phyloP scores from a whole-genome alignment of 345 rosid species.

The Stellera chamaejasme region DNA sequence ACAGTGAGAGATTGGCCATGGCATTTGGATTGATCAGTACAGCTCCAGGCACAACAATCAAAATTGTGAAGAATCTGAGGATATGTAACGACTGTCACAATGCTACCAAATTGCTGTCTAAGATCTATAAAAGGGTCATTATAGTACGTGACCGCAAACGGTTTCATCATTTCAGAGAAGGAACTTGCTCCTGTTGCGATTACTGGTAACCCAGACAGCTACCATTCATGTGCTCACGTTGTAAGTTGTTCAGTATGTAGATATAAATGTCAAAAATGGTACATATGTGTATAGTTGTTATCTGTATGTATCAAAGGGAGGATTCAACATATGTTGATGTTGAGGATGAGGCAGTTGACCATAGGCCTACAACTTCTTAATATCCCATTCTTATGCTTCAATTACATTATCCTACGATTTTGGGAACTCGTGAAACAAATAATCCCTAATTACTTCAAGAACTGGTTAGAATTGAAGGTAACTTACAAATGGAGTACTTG shows the following conservation, averaged over 20 bases:
- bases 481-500: too few relatives aligned
- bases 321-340: conserved; percentile 37
- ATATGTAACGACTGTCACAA: conserved; percentile 23
- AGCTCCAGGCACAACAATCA: conserved; percentile 17
- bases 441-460: too few relatives aligned
- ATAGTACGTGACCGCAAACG: conserved; percentile 24
- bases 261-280: too few relatives aligned
- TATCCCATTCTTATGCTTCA: too few relatives aligned
- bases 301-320: background rate
- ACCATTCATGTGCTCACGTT: too few relatives aligned
- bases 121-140: conserved; percentile 18
- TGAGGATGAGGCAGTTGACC: background rate
- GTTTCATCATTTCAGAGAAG: conserved; percentile 26
- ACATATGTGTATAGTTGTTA: too few relatives aligned
- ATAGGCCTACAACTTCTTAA: too few relatives aligned
- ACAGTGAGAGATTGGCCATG: conserved; percentile 28
- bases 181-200: conserved; percentile 24
- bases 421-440: too few relatives aligned
- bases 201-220: conserved; percentile 6
- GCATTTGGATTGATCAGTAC: conserved; percentile 24
- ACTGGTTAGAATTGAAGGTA: too few relatives aligned
- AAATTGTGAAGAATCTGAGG: conserved; percentile 23
- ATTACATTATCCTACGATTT: too few relatives aligned
- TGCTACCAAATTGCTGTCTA: conserved; percentile 24
- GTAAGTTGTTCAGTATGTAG: too few relatives aligned